Base-by-base conservation (phyloP, 441 rosid species). In the Pelargonium myrrhifolium region DNA sequence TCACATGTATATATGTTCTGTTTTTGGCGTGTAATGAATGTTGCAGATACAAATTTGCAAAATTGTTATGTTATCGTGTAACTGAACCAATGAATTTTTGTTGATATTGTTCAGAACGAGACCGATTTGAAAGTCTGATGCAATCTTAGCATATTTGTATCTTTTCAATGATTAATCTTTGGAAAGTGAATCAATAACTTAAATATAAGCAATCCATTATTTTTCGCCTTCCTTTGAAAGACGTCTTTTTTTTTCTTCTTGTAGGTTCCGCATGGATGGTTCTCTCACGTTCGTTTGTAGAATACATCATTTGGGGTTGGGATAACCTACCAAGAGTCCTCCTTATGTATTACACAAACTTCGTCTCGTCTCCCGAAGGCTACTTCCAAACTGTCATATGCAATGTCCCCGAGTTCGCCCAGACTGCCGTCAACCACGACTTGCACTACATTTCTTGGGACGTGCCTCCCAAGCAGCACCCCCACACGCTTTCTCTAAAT, bases 241-340 rank as follows among this genome's bases (percentile, higher is more conserved):
- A 31, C 37, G 6, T n/a, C n/a, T n/a, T 14, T 1, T 43, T 43
- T 43, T 0, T 10, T 43, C 74, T 2, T 60, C 62, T 69, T 68
- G 71, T 86, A 94, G 99, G 99, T 70, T 94, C 99, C 2, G 98
- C 99, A 15, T 94, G 99, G 99, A 94, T 90, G 89, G 88, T 87
- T 65, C 91, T 94, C 9, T 86, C 96, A 0, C 94, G 85, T 37
- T 69, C 93, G 0, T 92, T 92, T 63, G 85, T 89, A 14, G 98
- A 92, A 75, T 94, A 87, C 80, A 80, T 86, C 71, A 81, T 89
- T 67, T 89, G 97, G 99, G 99, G 99, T 64, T 89, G 97, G 96
- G 99, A 93, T 70, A 93, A 93, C 74, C 80, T 93, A 55, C 97
- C 97, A 1, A 78, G 99, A 77, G 80, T 87, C 9, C 67, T 94